Base-by-base conservation (phyloP, 208 protist genomes). In the Crithidia expoeki region DNA sequence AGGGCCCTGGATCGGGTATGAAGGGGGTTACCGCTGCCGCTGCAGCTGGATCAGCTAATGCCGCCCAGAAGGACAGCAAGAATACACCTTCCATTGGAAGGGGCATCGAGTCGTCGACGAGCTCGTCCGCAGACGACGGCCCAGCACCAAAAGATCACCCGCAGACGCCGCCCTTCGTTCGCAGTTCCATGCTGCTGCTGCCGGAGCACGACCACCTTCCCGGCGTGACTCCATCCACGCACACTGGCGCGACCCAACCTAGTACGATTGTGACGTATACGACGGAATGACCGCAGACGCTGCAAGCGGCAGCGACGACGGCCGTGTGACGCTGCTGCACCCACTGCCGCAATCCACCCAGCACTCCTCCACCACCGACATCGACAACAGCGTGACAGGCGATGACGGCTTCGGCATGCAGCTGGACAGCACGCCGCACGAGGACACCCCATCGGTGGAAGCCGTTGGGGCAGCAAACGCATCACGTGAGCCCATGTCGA, bases 301-400 rank as follows among this genome's bases (percentile, higher is more conserved):
- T n/a, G n/a, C n/a, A 6, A 42, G 36, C 36, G 12, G 36, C 36
- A 12, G 36, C 36, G 12, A 12, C 36, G 42, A 17, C n/a, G 44
- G 55, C 2, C 70, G 70, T 23, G 51, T 44, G 40, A 76, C 70
- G 28, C 33, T 76, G n/a, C 62, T 76, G 2, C 70, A 51, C 19
- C 70, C 70, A 0, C 32, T 76, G 46, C 49, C 36, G 9, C 70
- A 33, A n/a, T 7, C 51, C 42, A 51, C 69, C 16, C 40, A 28
- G 0, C 27, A 62, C 23, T 44, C 42, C 33, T 51, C 38, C 42
- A n/a, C n/a, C 25, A 47, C 64, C 33, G 46, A 60, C 47, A 30
- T 33, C 2, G 50, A 64, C 19, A 23, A 23, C 42, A 70, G 62
- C 36, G 21, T 52, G 19, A 69, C 55, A 2, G 30, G 30, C 9